These are phyloP conservation scores for Phytophthora cactorum DNA, from an alignment of 352 stramenopile genomes.

Conservation along the genomic window DNA sequence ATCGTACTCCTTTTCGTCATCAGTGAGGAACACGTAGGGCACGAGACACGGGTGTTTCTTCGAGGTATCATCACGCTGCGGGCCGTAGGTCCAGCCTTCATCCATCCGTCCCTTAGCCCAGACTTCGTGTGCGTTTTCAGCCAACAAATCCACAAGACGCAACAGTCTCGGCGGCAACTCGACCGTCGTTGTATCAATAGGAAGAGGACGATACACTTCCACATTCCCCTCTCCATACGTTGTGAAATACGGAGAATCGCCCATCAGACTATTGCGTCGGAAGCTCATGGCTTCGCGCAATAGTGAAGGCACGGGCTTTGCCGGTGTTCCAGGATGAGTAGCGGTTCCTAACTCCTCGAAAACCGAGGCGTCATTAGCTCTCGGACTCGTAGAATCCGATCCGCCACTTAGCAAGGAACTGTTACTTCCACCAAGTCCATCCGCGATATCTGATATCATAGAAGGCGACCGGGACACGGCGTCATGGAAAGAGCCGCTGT, in stretches of 20 bases:
- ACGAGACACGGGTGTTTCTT: constrained; percentile 90
- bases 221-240: constrained; percentile 64
- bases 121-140: constrained; percentile 89
- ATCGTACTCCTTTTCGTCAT: constrained; percentile 91
- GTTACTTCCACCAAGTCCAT: constrained; percentile 38
- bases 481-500: constrained; percentile 67
- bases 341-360: constrained; percentile 37
- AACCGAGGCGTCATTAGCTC: constrained; percentile 33
- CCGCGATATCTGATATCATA: constrained; percentile 59
- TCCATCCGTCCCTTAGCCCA: constrained; percentile 90
- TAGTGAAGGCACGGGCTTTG: constrained; percentile 64
- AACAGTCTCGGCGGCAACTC: constrained; percentile 69
- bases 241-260: constrained; percentile 80
- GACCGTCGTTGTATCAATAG: constrained; percentile 78
- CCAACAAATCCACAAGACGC: constrained; percentile 80
- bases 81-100: constrained; percentile 87
- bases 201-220: constrained; percentile 74
- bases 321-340: constrained; percentile 34
- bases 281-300: constrained; percentile 80
- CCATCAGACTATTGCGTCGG: constrained; percentile 77
- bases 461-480: constrained; percentile 74
- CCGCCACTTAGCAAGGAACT: constrained; percentile 35
- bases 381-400: constrained; percentile 33
- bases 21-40: constrained; percentile 90
- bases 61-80: constrained; percentile 69